Evolutionary conservation across 257 asterid species (phyloP), one percentile per base, ranked within the genome.

Genomic region (Solanum ossicruentum): DNA sequence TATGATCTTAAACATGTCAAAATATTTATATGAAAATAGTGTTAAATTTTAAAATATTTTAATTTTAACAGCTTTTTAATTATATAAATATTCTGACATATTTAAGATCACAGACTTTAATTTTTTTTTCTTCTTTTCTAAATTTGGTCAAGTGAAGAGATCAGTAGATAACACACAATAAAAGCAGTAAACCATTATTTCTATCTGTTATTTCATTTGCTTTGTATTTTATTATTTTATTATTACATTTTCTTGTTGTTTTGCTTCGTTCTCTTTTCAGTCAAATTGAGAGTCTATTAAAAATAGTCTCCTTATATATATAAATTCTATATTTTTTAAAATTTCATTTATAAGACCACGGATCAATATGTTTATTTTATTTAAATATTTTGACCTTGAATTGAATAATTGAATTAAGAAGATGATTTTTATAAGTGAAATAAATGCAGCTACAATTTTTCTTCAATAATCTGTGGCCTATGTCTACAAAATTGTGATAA

Each of bases 201-300:
- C 20, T 47, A 57, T 57, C 20, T 18, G 26, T 57, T 57, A 0
- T 57, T 57, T 3, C 2, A 3, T 57, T 57, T 57, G 65, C 65
- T 57, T 0, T 6, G 0, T 57, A 57, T 57, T 57, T 6, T 57
- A 0, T 18, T 57, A 8, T 20, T 20, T 0, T 58, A 0, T 58
- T 20, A 26, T 57, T 56, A 8, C 18, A 18, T 18, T 56, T 56
- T 56, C 23, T 56, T 56, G 12, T 2, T 18, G 1, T 7, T 11
- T 17, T 56, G 8, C 5, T 43, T 56, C 9, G 11, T 18, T 56
- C 36, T 58, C 7, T 58, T 58, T 4, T 58, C 15, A 10, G 0
- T 58, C 0, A 15, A 58, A 0, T 1, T 0, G 8, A 58, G n/a
- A n/a, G 0, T 58, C 7, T 58, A n/a, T 9, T 0, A 58, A 3